Percentiles rank a stretch among this genome's conserved stretches.
Conservation (phyloP, 1,284 basidiomycete species). For the Abortiporus biennis region DNA sequence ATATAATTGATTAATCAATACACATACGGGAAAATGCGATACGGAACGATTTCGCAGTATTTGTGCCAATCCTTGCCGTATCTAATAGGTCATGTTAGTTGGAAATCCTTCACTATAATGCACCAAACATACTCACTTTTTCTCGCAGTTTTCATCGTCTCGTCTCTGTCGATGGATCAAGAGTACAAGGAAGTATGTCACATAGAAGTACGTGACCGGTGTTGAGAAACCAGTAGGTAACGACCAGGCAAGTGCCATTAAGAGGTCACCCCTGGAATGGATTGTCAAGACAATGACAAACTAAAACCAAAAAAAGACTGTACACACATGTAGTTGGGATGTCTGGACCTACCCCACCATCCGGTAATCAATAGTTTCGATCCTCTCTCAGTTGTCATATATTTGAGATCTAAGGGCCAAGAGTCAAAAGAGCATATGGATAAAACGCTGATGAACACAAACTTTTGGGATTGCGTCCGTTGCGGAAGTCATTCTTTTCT, state of each 20-base stretch:
- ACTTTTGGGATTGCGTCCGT: conserved; percentile 93
- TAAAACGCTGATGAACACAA: too few species aligned
- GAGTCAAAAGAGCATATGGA: too few species aligned
- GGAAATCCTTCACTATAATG: conserved; percentile 1
- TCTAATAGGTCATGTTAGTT: conserved; percentile 23
- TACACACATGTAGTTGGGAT: conserved; percentile 88
- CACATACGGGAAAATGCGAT: conserved; percentile 84
- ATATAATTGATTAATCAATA: conserved; percentile 31
- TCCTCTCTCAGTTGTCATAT: conserved; percentile 81
- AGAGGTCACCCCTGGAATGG: conserved; percentile 65
- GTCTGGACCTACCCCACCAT: conserved; percentile 95
- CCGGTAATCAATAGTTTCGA: conserved; percentile 91
- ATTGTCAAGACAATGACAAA: conserved; percentile 6
- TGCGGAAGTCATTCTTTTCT: conserved; percentile 96
- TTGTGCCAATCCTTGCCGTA: conserved; percentile 84
- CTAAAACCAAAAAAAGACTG: not conserved
- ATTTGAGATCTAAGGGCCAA: conserved; percentile 70
- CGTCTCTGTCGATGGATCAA: conserved; percentile 88
- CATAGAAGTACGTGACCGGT: conserved; percentile 96
- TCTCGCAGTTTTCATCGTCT: conserved; percentile 89
- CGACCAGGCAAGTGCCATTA: conserved; percentile 94
- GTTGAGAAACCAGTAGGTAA: conserved; percentile 90
- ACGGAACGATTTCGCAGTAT: conserved; percentile 83
- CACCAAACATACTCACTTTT: conserved; percentile 54
- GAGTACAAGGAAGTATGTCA: conserved; percentile 84